These are phyloP conservation scores for Pestalotiopsis sp. DNA, from an alignment of 2,329 filamentous ascomycete genomes.

Conservation along the genomic window DNA sequence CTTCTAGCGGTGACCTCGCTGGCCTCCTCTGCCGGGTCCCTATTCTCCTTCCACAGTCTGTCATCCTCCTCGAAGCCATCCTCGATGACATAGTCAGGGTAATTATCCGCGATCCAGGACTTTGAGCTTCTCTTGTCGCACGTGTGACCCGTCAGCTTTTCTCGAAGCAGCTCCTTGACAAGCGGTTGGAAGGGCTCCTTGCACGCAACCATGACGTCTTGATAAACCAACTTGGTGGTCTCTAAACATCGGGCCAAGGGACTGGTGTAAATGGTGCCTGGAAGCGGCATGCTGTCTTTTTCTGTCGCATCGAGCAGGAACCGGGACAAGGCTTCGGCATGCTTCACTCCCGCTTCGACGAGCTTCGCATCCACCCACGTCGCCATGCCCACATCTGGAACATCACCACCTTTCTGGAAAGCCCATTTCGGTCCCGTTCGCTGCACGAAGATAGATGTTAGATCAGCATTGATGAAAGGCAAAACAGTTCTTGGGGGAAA, in stretches of 20 bases:
- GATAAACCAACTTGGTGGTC: slow-evolving; percentile 17
- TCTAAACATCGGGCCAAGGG: slow-evolving; percentile 19
- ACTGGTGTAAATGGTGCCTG: slow-evolving; percentile 18
- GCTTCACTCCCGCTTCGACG: slow-evolving; percentile 13
- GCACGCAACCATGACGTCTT: not conserved
- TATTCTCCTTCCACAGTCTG: slow-evolving; percentile 13
- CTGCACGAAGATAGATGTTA: not conserved
- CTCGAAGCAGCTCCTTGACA: slow-evolving; percentile 20
- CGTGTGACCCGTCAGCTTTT: slow-evolving; percentile 20
- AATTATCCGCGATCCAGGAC: slow-evolving; percentile 18
- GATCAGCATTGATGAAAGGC: too few species aligned
- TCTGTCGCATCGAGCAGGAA: slow-evolving; percentile 12
- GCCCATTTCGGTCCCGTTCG: not conserved
- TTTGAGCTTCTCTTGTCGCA: slow-evolving; percentile 20
- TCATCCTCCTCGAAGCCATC: slow-evolving; percentile 16
- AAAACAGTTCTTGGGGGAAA: not conserved
- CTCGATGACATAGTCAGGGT: slow-evolving; percentile 18
- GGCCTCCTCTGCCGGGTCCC: slow-evolving; percentile 4
- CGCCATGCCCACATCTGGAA: not conserved
- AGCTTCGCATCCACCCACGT: slow-evolving; percentile 17
- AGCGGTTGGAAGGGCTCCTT: slow-evolving; percentile 13
- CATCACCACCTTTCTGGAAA: not conserved
- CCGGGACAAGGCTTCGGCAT: slow-evolving; percentile 11
- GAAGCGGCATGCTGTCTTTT: slow-evolving; percentile 14
- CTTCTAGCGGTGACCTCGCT: slow-evolving; percentile 16